phyloP scores from a whole-genome alignment of 768 basidiomycete genomes.

The Amanita thiersii region DNA sequence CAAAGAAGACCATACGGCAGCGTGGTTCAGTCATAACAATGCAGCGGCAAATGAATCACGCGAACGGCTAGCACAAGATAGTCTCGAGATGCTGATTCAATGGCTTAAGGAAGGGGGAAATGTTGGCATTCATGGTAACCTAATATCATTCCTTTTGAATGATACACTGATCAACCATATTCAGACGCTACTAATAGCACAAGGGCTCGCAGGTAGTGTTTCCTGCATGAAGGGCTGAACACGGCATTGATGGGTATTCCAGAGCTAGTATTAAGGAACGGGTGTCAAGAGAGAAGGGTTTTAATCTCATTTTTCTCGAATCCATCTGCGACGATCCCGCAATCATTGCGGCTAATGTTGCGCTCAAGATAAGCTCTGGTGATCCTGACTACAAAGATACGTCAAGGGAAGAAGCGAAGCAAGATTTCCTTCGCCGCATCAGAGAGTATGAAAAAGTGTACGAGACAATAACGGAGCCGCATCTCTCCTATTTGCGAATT shows the following conservation, averaged over 20 bases:
- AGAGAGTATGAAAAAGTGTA: slow-evolving; percentile 92
- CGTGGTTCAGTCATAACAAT: slow-evolving; percentile 87
- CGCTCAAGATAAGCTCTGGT: slow-evolving; percentile 90
- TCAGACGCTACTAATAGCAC: slow-evolving; percentile 97
- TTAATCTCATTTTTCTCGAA: slow-evolving; percentile 90
- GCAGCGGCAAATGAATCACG: slow-evolving; percentile 65
- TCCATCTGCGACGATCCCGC: slow-evolving; percentile 91
- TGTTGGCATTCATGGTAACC: slow-evolving; percentile 90
- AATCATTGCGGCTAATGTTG: slow-evolving; percentile 92
- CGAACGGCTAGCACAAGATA: slow-evolving; percentile 82
- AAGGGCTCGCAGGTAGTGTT: slow-evolving; percentile 51
- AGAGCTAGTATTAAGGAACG: slow-evolving; percentile 83
- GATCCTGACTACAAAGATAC: slow-evolving; percentile 97
- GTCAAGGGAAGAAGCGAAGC: slow-evolving; percentile 76
- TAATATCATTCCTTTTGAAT: background rate
- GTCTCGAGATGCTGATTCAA: slow-evolving; percentile 87
- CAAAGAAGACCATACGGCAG: slow-evolving; percentile 86
- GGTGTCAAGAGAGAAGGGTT: slow-evolving; percentile 78
- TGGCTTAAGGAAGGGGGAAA: slow-evolving; percentile 97
- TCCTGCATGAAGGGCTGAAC: background rate
- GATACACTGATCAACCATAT: background rate
- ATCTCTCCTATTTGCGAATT: slow-evolving; percentile 86
- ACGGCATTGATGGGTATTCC: background rate
- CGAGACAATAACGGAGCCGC: slow-evolving; percentile 87
- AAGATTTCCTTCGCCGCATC: slow-evolving; percentile 88